Percentiles rank a stretch among this genome's conserved stretches.
These are phyloP conservation scores for Rhynchospora tenuis DNA, from an alignment of 176 grass and related monocot genomes.

Conservation along the genomic window DNA sequence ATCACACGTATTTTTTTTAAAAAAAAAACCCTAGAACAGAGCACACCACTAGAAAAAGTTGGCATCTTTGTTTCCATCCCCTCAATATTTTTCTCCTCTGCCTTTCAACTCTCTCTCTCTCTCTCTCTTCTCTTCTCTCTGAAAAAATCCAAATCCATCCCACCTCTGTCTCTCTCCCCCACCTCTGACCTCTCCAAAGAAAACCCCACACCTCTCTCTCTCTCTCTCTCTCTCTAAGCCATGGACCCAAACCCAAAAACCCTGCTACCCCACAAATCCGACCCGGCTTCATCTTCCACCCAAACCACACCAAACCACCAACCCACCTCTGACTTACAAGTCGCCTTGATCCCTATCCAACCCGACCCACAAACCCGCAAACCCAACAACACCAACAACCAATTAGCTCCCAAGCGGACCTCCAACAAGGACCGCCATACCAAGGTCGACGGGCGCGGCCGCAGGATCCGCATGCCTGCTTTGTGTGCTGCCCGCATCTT, in stretches of 20 bases:
- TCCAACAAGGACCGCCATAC: constrained; percentile 56
- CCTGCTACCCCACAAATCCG: constrained; percentile 20
- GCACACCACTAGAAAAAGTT: constrained; percentile 30
- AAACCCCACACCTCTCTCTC: not conserved
- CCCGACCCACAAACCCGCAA: constrained; percentile 1
- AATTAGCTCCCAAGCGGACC: constrained; percentile 34
- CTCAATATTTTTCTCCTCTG: constrained; percentile 19
- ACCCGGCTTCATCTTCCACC: constrained; percentile 17
- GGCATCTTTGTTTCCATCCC: constrained; percentile 26
- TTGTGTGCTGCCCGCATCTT: constrained; percentile 46
- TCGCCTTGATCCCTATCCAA: constrained; percentile 19
- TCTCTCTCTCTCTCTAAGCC: constrained; percentile 17
- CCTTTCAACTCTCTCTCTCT: constrained; percentile 14
- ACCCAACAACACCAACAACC: constrained; percentile 14
- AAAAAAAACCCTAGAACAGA: constrained; percentile 26
- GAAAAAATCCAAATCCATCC: constrained; percentile 17
- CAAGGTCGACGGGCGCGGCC: constrained; percentile 40
- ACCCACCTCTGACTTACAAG: constrained; percentile 19
- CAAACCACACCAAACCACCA: not conserved
- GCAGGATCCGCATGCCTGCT: constrained; percentile 48
- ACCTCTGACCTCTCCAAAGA: not conserved
- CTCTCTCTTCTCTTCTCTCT: not conserved
- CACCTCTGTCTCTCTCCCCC: constrained; percentile 10
- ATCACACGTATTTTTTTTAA: not conserved
- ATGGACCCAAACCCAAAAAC: constrained; percentile 28